Base-by-base conservation (phyloP, 1,139 yeast genomes). In the Zygotorulaspora mrakii region DNA sequence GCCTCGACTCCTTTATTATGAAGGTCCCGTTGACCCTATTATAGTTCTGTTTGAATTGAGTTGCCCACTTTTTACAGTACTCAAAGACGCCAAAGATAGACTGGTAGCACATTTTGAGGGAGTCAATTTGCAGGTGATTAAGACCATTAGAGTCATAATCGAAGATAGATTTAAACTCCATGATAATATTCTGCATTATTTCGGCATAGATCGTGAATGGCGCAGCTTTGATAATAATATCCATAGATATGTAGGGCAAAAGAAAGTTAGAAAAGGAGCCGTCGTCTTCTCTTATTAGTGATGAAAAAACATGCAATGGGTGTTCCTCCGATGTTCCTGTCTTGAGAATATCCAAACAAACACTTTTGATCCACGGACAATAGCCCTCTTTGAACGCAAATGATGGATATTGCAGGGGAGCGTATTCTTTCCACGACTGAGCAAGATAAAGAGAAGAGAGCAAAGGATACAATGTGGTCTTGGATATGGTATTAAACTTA, bases 11-110 rank as follows among this genome's bases (percentile, higher is more conserved):
- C 5, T 48, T 48, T 7, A 59, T 56, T 12, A 50, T 52, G 36
- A 41, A 53, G 1, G 63, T 53, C 2, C 62, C 62, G 30, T 57
- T 35, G 5, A 39, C 35, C 9, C 46, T 45, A 34, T 49, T 45
- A 25, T 56, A 53, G 16, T 49, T 52, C 34, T 54, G 57, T 24
- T 53, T 60, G 42, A 51, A 60, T 21, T 67, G 58, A 4, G 73
- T 68, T 6, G 70, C 58, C 95, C 96, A 88, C 49, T 84, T 86
- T 46, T 81, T 78, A 45, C 89, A 76, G 56, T 89, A 88, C 55
- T 94, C 98, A 27, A 89, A 66, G 2, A 89, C 78, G 23, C 79
- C 77, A 54, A 91, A 86, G 0, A 89, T 74, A 0, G 87, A 70
- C 46, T 83, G 83, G 53, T 79, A 82, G 48, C 87, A 81, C 37